Conservation (phyloP, 208 protist genomes). For the Acanthamoeba royreba region DNA sequence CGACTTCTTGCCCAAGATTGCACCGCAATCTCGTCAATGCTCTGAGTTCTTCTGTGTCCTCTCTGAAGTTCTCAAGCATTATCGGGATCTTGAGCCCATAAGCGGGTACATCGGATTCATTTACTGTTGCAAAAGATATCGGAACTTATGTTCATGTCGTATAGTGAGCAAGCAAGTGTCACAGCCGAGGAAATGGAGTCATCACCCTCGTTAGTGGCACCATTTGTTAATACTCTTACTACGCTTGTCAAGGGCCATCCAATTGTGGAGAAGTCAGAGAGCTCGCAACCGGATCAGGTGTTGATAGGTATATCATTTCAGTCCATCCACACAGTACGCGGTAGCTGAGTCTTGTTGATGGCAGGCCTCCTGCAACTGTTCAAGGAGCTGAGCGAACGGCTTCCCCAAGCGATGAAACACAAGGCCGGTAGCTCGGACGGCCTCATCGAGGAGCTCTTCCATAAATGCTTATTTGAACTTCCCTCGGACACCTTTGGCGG, state of each 20-base stretch:
- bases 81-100: neutral
- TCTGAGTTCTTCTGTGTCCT: slow-evolving; percentile 4
- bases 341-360: no score
- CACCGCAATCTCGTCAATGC: neutral
- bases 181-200: no score
- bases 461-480: slow-evolving; percentile 75
- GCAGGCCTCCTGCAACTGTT: neutral
- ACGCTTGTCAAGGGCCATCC: slow-evolving; percentile 55
- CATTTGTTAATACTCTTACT: neutral
- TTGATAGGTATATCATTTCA: slow-evolving; percentile 27
- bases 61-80: neutral
- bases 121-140: neutral
- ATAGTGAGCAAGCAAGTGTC: no score
- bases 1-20: neutral
- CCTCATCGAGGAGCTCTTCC: slow-evolving; percentile 59
- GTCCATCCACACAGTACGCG: no score
- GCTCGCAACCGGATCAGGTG: slow-evolving; percentile 20
- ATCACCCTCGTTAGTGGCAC: neutral
- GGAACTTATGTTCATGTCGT: no score
- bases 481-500: slow-evolving; percentile 61
- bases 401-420: neutral
- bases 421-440: neutral
- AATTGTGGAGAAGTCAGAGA: slow-evolving; percentile 59
- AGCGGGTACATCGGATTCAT: neutral
- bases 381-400: neutral